Conservation (phyloP, 371 early-diverging fungal species). For the Zychaea mexicana region DNA sequence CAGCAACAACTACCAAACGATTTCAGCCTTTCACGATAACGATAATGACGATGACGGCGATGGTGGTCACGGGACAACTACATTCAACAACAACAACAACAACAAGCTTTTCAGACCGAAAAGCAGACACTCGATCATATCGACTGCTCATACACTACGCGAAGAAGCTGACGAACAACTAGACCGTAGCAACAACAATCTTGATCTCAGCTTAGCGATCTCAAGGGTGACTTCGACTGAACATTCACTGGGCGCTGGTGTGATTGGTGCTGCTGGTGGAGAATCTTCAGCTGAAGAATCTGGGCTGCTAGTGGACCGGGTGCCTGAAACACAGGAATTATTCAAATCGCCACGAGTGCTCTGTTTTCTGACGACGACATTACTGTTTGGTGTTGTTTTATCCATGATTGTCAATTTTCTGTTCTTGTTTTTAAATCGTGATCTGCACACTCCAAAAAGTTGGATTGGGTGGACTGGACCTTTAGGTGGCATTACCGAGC, state of each 20-base stretch:
- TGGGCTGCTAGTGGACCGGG: no score
- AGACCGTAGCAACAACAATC: constrained; percentile 17
- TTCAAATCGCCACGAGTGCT: constrained; percentile 17
- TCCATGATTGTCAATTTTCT: constrained; percentile 45
- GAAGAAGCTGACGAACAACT: constrained; percentile 39
- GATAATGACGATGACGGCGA: neutral
- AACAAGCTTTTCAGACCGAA: neutral
- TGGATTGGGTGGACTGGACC: constrained; percentile 46
- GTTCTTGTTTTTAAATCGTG: constrained; percentile 29
- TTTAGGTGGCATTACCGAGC: constrained; percentile 37
- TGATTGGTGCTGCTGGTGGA: neutral
- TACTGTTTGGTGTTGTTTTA: constrained; percentile 33
- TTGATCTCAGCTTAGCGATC: constrained; percentile 33
- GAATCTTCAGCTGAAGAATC: neutral
- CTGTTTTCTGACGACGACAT: constrained; percentile 28
- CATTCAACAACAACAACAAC: neutral
- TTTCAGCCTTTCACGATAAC: neutral
- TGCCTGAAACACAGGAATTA: neutral
- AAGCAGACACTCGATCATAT: constrained; percentile 5
- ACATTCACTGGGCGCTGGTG: constrained; percentile 4
- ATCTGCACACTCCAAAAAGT: constrained; percentile 32
- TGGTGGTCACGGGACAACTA: neutral
- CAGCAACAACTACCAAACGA: neutral
- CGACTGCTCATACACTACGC: constrained; percentile 19
- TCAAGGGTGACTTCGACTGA: constrained; percentile 36